A percentile compares a stretch with the other conserved stretches of the same genome.
Evolutionary conservation across 805 yeast genomes (phyloP).

Genomic region (Schizosaccharomyces lindneri): DNA sequence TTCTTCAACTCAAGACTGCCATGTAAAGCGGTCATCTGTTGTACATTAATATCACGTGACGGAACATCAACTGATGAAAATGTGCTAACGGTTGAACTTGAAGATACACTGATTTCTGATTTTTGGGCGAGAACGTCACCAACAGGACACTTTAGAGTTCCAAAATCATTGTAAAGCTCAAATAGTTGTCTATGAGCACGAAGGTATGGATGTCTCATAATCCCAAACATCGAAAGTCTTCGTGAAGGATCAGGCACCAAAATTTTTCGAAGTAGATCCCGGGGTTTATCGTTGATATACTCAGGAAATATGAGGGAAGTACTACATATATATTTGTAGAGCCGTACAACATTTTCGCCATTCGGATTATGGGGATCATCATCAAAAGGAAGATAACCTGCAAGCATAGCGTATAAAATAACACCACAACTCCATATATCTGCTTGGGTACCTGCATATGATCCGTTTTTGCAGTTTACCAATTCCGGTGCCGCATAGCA

Average conservation of each 20-base stretch:
- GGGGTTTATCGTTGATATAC: conserved; percentile 66
- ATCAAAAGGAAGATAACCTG: conserved; percentile 92
- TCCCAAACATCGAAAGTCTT: background rate
- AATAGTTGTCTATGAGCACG: background rate
- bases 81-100: background rate
- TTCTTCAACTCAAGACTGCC: background rate
- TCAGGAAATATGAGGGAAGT: conserved; percentile 91
- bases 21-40: background rate
- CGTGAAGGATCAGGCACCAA: conserved; percentile 9
- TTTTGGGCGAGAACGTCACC: background rate
- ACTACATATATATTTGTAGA: conserved; percentile 74
- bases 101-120: background rate
- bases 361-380: conserved; percentile 94
- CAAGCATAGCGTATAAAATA: conserved; percentile 82
- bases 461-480: conserved; percentile 50
- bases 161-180: background rate
- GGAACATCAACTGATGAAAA: background rate
- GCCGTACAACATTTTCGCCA: conserved; percentile 73
- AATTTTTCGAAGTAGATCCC: conserved; percentile 69
- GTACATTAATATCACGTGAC: background rate
- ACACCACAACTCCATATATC: conserved; percentile 97
- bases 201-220: background rate
- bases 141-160: background rate
- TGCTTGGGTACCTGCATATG: conserved; percentile 78
- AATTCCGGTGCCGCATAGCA: conserved; percentile 97